Conservation (phyloP, 805 yeast species). For the Candida morakotiae region DNA sequence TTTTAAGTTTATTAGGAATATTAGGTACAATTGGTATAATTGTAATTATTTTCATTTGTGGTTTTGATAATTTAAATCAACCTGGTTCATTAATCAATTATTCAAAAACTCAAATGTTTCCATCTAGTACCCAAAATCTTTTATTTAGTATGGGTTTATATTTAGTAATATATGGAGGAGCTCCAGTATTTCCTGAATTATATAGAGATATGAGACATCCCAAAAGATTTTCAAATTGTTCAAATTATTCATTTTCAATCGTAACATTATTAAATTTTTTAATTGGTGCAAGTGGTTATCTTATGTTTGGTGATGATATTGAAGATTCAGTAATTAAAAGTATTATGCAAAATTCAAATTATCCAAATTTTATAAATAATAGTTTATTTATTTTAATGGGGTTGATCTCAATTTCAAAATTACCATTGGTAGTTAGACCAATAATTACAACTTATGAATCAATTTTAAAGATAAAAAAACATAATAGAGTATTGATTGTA, state of each 20-base stretch:
- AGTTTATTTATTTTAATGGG: constrained; percentile 31
- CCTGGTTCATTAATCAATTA: constrained; percentile 57
- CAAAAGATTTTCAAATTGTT: constrained; percentile 47
- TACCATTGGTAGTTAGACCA: constrained; percentile 37
- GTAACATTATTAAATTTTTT: constrained; percentile 56
- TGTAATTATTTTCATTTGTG: constrained; percentile 44
- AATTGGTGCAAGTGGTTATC: constrained; percentile 63
- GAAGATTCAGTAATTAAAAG: constrained; percentile 77
- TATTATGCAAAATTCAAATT: constrained; percentile 59
- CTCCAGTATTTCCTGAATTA: constrained; percentile 73
- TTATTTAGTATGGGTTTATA: constrained; percentile 59
- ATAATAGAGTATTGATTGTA: constrained; percentile 5
- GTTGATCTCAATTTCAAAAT: constrained; percentile 36
- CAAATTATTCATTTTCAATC: constrained; percentile 52
- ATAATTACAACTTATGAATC: constrained; percentile 35
- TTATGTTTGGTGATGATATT: constrained; percentile 75
- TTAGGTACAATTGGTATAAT: constrained; percentile 50
- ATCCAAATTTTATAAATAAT: constrained; percentile 53
- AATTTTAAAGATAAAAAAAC: constrained; percentile 14
- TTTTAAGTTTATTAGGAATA: constrained; percentile 55
- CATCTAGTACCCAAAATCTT: constrained; percentile 28
- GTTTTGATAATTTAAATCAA: constrained; percentile 30
- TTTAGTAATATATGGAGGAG: constrained; percentile 85
- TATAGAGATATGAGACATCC: constrained; percentile 72
- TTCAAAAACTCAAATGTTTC: constrained; percentile 38